Evolutionary conservation across 768 basidiomycete genomes (phyloP).

Genomic region (Mycena epipterygia): DNA sequence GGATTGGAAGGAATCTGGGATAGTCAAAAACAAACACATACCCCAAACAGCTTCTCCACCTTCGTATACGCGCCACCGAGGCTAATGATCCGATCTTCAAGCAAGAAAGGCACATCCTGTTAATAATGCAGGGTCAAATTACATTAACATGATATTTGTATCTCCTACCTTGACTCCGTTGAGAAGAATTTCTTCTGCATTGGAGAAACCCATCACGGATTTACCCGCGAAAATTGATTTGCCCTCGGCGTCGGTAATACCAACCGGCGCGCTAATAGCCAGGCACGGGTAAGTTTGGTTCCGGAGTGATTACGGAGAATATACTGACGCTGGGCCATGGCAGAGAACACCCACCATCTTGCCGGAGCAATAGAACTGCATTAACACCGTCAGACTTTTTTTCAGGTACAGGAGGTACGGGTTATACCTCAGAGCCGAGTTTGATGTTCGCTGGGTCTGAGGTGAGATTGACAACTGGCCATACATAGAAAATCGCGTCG

Average conservation of each 20-base stretch:
- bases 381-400: background rate
- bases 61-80: constrained; percentile 77
- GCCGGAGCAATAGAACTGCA: constrained; percentile 73
- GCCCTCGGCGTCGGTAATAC: constrained; percentile 63
- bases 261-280: constrained; percentile 61
- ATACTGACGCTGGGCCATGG: constrained; percentile 74
- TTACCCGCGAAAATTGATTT: constrained; percentile 75
- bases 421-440: constrained; percentile 74
- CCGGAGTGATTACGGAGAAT: too few relatives aligned
- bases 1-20: background rate
- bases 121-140: background rate
- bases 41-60: constrained; percentile 50
- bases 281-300: background rate
- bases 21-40: background rate
- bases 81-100: constrained; percentile 72
- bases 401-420: constrained; percentile 74
- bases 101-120: constrained; percentile 74
- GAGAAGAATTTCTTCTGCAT: constrained; percentile 75
- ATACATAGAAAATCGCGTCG: constrained; percentile 80
- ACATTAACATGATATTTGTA: constrained; percentile 42
- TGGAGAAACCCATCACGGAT: constrained; percentile 75
- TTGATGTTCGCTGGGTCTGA: constrained; percentile 66
- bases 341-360: constrained; percentile 82
- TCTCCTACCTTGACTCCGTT: constrained; percentile 56
- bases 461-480: constrained; percentile 80